Conservation (phyloP, 2,329 filamentous ascomycete genomes). For the Penicillium sp. region DNA sequence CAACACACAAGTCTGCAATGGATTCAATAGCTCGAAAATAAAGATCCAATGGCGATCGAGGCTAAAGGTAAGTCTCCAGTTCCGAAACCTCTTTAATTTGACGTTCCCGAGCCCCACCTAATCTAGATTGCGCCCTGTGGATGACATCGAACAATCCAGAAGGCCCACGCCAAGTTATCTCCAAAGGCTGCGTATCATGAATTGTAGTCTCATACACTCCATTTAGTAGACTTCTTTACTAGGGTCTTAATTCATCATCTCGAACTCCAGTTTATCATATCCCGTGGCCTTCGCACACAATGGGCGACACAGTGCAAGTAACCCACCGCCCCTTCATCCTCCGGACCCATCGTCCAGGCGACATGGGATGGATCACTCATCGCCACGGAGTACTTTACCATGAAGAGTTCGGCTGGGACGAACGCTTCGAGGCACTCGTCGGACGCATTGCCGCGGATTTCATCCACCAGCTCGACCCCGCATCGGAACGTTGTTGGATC, state of each 20-base stretch:
- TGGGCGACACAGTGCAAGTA: background rate
- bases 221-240: no score
- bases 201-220: background rate
- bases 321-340: slow-evolving; percentile 7
- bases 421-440: slow-evolving; percentile 20
- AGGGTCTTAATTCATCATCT: background rate
- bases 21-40: no score
- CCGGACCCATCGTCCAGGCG: no score
- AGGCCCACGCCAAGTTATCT: background rate
- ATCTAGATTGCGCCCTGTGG: background rate
- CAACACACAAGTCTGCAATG: no score
- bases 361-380: no score
- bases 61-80: no score
- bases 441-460: slow-evolving; percentile 22
- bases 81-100: no score
- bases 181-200: background rate
- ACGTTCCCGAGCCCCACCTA: background rate
- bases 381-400: slow-evolving; percentile 22
- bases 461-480: slow-evolving; percentile 19
- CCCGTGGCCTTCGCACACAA: background rate
- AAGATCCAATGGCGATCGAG: no score
- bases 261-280: background rate
- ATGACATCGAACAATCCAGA: background rate
- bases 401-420: slow-evolving; percentile 21
- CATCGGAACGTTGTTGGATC: slow-evolving; percentile 27